These are phyloP conservation scores for Phytopythium montanum DNA, from an alignment of 352 stramenopile genomes.

Conservation along the genomic window DNA sequence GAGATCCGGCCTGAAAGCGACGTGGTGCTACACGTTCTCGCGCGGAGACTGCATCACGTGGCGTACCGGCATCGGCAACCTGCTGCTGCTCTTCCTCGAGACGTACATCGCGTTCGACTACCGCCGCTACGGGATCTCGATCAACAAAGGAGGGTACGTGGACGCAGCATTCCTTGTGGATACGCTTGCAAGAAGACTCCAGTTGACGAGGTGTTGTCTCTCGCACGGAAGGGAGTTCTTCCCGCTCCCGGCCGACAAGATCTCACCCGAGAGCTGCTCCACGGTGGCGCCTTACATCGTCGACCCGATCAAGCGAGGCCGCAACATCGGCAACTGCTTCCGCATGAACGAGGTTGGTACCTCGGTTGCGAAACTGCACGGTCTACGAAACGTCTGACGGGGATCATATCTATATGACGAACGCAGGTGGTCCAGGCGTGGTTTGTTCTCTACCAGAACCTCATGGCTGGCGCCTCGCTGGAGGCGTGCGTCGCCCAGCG, in stretches of 20 bases:
- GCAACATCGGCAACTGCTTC: conserved; percentile 80
- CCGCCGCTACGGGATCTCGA: conserved; percentile 70
- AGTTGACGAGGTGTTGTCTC: not conserved
- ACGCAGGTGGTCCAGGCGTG: conserved; percentile 40
- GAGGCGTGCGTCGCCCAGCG: conserved; percentile 17
- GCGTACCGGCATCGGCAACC: conserved; percentile 64
- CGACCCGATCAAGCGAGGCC: conserved; percentile 64
- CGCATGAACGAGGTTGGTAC: conserved; percentile 69
- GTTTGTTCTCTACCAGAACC: conserved; percentile 37
- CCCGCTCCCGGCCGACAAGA: conserved; percentile 45
- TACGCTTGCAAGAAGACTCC: not conserved
- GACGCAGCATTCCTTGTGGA: not conserved
- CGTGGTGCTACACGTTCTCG: conserved; percentile 68
- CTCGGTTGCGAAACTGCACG: not conserved
- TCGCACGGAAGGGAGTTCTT: conserved; percentile 59
- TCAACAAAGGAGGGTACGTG: conserved; percentile 64
- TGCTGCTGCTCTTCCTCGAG: conserved; percentile 79
- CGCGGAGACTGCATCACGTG: conserved; percentile 55
- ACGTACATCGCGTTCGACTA: conserved; percentile 86
- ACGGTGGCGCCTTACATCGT: conserved; percentile 62
- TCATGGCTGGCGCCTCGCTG: conserved; percentile 23
- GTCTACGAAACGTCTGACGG: conserved; percentile 3
- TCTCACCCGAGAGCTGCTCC: conserved; percentile 23
- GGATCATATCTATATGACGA: not conserved
- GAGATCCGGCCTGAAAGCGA: conserved; percentile 15